A percentile compares a stretch with the other conserved stretches of the same genome.
Conservation (phyloP, 306 rosid species). For the Corylus avellana region DNA sequence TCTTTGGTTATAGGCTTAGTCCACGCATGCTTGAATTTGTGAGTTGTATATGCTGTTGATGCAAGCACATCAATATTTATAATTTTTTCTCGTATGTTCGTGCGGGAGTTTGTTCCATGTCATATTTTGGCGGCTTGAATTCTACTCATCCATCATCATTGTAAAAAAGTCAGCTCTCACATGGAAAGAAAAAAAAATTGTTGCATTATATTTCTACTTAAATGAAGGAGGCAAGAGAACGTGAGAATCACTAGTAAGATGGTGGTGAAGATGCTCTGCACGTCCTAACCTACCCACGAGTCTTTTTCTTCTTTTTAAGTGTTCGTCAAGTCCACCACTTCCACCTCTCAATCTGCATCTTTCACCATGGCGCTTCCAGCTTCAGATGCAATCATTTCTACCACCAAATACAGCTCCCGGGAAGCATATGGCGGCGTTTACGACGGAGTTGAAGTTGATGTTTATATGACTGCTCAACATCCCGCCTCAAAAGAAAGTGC, state of each 20-base stretch:
- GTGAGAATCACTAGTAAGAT: constrained; percentile 48
- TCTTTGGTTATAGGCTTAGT: not conserved
- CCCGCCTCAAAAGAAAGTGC: constrained; percentile 10
- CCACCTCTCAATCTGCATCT: constrained; percentile 20
- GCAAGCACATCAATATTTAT: constrained; percentile 39
- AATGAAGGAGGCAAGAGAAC: constrained; percentile 16
- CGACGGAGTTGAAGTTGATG: not conserved
- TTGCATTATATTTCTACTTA: not conserved
- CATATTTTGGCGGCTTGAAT: not conserved
- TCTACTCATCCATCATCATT: not conserved
- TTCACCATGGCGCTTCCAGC: constrained; percentile 28
- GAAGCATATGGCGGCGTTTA: not conserved
- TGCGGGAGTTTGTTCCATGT: not conserved
- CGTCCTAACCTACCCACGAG: constrained; percentile 15
- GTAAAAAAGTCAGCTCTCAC: constrained; percentile 30
- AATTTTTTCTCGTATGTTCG: not conserved
- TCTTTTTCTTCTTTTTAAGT: constrained; percentile 32
- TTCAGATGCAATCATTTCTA: constrained; percentile 25
- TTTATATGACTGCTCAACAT: constrained; percentile 8
- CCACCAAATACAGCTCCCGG: constrained; percentile 15
- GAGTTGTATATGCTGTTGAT: constrained; percentile 25
- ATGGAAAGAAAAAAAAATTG: too few relatives aligned
- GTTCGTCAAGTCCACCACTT: not conserved
- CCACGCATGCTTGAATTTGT: constrained; percentile 23
- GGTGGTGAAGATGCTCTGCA: constrained; percentile 36